phyloP scores from a whole-genome alignment of 2,329 filamentous ascomycete species.

The Fusarium pilosicola region DNA sequence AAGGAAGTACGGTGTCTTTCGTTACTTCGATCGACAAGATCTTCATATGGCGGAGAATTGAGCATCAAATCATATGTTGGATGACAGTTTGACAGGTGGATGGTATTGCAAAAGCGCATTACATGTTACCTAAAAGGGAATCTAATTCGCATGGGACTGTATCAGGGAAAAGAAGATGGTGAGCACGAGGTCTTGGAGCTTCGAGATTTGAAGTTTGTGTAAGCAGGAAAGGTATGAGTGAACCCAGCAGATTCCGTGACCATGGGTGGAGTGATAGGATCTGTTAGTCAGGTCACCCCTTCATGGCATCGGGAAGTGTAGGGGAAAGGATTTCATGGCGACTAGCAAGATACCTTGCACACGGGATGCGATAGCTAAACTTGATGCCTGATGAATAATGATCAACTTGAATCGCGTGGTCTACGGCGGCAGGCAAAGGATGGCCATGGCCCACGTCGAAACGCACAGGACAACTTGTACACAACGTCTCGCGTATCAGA shows the following conservation, averaged over 20 bases:
- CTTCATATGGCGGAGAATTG: slow-evolving; percentile 26
- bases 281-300: slow-evolving; percentile 31
- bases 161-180: slow-evolving; percentile 3
- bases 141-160: not conserved
- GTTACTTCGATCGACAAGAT: slow-evolving; percentile 31
- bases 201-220: not conserved
- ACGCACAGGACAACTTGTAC: slow-evolving; percentile 1
- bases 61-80: slow-evolving; percentile 1
- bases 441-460: slow-evolving; percentile 16
- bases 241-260: slow-evolving; percentile 28
- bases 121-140: not conserved
- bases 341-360: not conserved
- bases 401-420: slow-evolving; percentile 8
- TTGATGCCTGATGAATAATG: slow-evolving; percentile 1
- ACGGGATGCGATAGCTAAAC: slow-evolving; percentile 1
- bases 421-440: slow-evolving; percentile 13
- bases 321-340: not conserved
- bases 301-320: not conserved
- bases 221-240: slow-evolving; percentile 14
- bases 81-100: not conserved
- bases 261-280: slow-evolving; percentile 29
- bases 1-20: slow-evolving; percentile 12
- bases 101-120: not conserved
- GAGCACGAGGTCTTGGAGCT: slow-evolving; percentile 15
- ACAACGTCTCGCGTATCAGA: slow-evolving; percentile 1